Conservation (phyloP, 306 rosid species). For the Quercus aquifolioides region DNA sequence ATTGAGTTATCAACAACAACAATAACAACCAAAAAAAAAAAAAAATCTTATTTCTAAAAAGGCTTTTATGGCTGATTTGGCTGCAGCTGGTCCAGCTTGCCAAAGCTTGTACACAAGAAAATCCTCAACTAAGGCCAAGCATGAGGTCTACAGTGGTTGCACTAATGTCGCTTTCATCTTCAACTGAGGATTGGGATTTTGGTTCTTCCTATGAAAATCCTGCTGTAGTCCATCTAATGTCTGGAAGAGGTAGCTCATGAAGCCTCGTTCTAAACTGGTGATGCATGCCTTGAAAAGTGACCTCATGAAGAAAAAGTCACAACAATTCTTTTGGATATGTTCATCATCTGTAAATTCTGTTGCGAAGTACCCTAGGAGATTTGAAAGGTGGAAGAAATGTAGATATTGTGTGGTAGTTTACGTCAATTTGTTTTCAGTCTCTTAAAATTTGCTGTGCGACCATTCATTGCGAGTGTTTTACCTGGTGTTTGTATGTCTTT, state of each 20-base stretch:
- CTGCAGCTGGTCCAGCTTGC: conserved; percentile 70
- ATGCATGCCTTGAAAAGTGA: background rate
- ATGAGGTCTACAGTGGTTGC: conserved; percentile 78
- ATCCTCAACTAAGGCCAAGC: conserved; percentile 80
- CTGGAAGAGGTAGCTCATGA: conserved; percentile 42
- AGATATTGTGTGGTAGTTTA: no score
- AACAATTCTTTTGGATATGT: background rate
- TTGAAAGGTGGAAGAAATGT: background rate
- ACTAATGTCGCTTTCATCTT: conserved; percentile 62
- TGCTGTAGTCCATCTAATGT: conserved; percentile 38
- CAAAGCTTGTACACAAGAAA: conserved; percentile 68
- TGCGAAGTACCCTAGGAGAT: background rate
- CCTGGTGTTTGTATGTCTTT: background rate
- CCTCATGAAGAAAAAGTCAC: background rate
- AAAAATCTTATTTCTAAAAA: background rate
- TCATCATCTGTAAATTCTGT: background rate
- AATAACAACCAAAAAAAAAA: no score
- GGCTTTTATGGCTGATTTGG: background rate
- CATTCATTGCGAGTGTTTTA: background rate
- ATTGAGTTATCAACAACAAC: no score
- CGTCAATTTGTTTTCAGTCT: background rate
- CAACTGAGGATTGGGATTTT: conserved; percentile 65
- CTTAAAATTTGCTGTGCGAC: background rate
- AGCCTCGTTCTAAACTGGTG: background rate
- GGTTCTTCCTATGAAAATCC: conserved; percentile 56